Evolutionary conservation across 768 basidiomycete species (phyloP).

Genomic region (Kwoniella botswanensis): DNA sequence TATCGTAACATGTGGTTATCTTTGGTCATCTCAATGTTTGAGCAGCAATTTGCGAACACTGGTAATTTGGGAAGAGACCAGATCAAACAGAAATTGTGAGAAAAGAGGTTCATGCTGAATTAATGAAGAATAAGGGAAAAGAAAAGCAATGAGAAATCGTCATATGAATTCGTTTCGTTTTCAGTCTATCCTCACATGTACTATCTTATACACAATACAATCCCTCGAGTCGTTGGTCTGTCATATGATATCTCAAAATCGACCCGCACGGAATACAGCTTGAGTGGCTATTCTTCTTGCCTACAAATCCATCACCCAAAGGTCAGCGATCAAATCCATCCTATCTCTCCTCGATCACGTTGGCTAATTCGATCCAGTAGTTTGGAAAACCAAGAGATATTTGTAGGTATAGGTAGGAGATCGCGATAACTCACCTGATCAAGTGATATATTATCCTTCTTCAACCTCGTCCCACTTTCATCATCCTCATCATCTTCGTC

Average conservation of each 20-base stretch:
- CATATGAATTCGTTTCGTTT: neutral
- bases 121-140: neutral
- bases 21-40: too few species aligned
- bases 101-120: neutral
- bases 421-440: constrained; percentile 72
- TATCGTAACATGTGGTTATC: too few species aligned
- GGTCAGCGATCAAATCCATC: neutral
- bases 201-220: neutral
- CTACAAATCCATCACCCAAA: constrained; percentile 25
- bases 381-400: too few species aligned
- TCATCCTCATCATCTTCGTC: constrained; percentile 71
- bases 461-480: constrained; percentile 61
- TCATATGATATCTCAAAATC: constrained; percentile 24
- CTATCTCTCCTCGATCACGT: too few species aligned
- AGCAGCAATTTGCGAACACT: too few species aligned
- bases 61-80: too few species aligned
- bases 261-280: constrained; percentile 46
- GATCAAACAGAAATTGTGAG: neutral
- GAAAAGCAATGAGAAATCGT: neutral
- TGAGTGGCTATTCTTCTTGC: constrained; percentile 58
- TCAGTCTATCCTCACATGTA: neutral
- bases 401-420: too few species aligned
- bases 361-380: too few species aligned
- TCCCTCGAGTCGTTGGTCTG: neutral
- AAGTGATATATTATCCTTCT: constrained; percentile 79